Evolutionary conservation across 176 grass and related monocot genomes (phyloP).

Genomic region (Carex littledalei): DNA sequence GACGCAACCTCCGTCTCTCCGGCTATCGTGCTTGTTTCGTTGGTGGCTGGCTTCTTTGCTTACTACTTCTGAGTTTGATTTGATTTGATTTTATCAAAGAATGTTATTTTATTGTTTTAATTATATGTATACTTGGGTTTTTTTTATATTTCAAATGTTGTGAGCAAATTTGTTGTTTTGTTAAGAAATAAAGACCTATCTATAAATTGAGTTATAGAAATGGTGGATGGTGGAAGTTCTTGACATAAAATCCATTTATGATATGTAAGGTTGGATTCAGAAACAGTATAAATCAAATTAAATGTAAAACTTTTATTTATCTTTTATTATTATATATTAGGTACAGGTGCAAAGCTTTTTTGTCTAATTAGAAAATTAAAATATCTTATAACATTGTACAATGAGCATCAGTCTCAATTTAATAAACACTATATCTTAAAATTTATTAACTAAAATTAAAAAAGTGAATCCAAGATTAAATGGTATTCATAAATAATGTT

Average conservation of each 20-base stretch:
- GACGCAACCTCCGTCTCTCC: slow-evolving; percentile 10
- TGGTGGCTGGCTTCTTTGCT: background rate
- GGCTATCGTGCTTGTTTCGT: background rate
- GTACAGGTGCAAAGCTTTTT: too few relatives aligned
- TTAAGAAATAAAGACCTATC: background rate
- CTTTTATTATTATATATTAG: too few relatives aligned
- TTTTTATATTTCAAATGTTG: background rate
- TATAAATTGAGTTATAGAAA: background rate
- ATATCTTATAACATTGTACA: too few relatives aligned
- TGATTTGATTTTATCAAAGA: slow-evolving; percentile 14
- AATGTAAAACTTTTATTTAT: background rate
- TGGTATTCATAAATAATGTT: too few relatives aligned
- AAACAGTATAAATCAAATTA: background rate
- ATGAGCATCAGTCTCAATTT: too few relatives aligned
- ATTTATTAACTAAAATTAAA: too few relatives aligned
- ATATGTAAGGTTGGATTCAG: background rate
- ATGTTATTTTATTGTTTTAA: background rate
- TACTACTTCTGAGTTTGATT: background rate
- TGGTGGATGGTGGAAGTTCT: background rate
- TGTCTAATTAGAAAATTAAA: too few relatives aligned
- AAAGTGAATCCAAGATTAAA: too few relatives aligned
- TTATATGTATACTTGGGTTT: background rate
- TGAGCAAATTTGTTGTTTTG: background rate
- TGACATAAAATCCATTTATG: too few relatives aligned
- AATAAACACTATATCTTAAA: too few relatives aligned